These are phyloP conservation scores for Aspergillus saccharolyticus DNA, from an alignment of 495 filamentous ascomycete genomes.

Conservation along the genomic window DNA sequence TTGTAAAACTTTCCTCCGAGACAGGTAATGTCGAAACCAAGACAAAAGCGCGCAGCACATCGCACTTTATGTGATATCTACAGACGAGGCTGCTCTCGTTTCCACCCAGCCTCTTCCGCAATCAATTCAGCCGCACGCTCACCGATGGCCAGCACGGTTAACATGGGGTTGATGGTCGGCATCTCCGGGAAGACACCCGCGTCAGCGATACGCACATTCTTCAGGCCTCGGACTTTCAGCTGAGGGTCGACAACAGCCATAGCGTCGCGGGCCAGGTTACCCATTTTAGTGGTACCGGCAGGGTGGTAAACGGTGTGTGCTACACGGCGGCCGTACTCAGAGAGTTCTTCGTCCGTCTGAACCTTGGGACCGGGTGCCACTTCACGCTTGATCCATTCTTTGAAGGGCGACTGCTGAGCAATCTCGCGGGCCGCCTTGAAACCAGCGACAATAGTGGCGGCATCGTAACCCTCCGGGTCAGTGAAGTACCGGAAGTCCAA, in stretches of 20 bases:
- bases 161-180: constrained; percentile 62
- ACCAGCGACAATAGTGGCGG: constrained; percentile 74
- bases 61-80: constrained; percentile 14
- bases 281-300: constrained; percentile 85
- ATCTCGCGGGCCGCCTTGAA: constrained; percentile 66
- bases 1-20: neutral
- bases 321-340: constrained; percentile 66
- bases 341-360: constrained; percentile 64
- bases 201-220: constrained; percentile 59
- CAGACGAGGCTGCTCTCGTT: constrained; percentile 45
- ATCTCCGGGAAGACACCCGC: constrained; percentile 66
- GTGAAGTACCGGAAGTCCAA: constrained; percentile 89
- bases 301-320: constrained; percentile 87
- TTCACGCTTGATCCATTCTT: constrained; percentile 73
- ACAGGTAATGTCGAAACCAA: neutral
- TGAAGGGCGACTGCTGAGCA: constrained; percentile 67
- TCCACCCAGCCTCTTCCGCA: constrained; percentile 57
- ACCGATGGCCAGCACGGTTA: constrained; percentile 60
- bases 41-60: neutral
- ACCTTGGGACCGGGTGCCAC: constrained; percentile 68
- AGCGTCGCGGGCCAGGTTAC: constrained; percentile 55
- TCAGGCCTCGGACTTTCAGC: constrained; percentile 52
- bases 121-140: constrained; percentile 62
- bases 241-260: constrained; percentile 61
- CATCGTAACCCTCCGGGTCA: constrained; percentile 77